phyloP scores from a whole-genome alignment of 1,139 yeast genomes.

The Zygosaccharomyces sapae region DNA sequence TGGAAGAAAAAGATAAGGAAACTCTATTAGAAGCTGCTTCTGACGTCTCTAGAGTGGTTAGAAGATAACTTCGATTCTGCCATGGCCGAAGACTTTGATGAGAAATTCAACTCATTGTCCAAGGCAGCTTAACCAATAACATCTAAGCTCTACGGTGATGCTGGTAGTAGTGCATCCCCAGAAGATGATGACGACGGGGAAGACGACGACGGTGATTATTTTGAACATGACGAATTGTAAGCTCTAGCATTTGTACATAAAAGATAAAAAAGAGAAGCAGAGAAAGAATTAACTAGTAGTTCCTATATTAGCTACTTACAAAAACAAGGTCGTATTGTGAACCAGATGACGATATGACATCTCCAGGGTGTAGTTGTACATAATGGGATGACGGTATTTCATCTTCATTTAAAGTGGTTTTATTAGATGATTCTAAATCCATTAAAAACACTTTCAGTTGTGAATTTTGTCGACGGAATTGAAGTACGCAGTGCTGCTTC shows the following conservation, averaged over 20 bases:
- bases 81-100: constrained; percentile 88
- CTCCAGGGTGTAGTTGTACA: constrained; percentile 47
- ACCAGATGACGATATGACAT: constrained; percentile 42
- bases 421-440: constrained; percentile 53
- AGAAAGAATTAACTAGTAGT: too few relatives aligned
- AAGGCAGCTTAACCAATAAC: constrained; percentile 89
- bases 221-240: constrained; percentile 60
- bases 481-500: constrained; percentile 55
- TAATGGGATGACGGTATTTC: constrained; percentile 45
- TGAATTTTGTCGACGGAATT: constrained; percentile 38
- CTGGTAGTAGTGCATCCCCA: constrained; percentile 46
- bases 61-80: constrained; percentile 81
- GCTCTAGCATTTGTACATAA: constrained; percentile 6
- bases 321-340: constrained; percentile 29
- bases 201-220: constrained; percentile 47
- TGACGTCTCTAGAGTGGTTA: constrained; percentile 83
- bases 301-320: constrained; percentile 10
- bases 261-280: constrained; percentile 2
- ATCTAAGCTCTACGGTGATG: constrained; percentile 76
- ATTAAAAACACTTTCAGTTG: constrained; percentile 43
- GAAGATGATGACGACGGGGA: constrained; percentile 59
- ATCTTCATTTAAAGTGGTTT: constrained; percentile 48
- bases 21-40: constrained; percentile 81
- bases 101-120: constrained; percentile 82
- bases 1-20: constrained; percentile 90